Evolutionary conservation across 768 basidiomycete species (phyloP), one percentile per base, ranked within the genome.

Genomic region (Mycena haematopus): DNA sequence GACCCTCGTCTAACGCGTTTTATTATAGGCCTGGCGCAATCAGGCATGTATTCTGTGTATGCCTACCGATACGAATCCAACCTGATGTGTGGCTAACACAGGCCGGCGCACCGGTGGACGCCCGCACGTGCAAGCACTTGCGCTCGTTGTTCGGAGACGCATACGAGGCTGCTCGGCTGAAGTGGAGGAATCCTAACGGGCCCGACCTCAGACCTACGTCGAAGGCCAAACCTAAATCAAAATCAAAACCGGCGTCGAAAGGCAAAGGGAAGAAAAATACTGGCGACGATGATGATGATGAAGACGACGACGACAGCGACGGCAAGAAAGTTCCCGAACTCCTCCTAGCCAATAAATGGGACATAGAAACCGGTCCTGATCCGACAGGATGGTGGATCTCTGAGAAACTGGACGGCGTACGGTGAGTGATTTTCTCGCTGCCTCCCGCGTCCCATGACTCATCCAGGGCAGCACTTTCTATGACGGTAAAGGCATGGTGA

Each of bases 311-410:
- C 1, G 60, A 70, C 0, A 55, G 67, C 0, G 64, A 65, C 35
- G 67, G 61, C n/a, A 82, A 81, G 66, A 68, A 66, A 11, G 72
- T 78, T 3, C 83, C 83, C 11, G 78, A 78, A 10, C 71, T 87
- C 2, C 72, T 87, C 54, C 74, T 87, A 0, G 86, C 86, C 0
- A 80, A 79, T 63, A 85, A 84, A 55, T 86, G 84, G 84, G 84
- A 86, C 55, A 59, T 84, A 3, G 83, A 84, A 15, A 82, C 67
- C 25, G 84, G 84, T 0, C 74, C 75, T 21, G 85, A 87, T 67
- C 84, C 84, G 1, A 78, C 79, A 17, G 84, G 84, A 1, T 87
- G 84, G 84, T 86, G 83, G 83, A 80, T 86, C 31, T 85, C 83
- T 3, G 85, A 87, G 66, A 86, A 87, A 69, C 68, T 87, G 52